Percentiles rank a stretch among this genome's conserved stretches.
Conservation (phyloP, 2,329 filamentous ascomycete genomes). For the Aphanocladium album region DNA sequence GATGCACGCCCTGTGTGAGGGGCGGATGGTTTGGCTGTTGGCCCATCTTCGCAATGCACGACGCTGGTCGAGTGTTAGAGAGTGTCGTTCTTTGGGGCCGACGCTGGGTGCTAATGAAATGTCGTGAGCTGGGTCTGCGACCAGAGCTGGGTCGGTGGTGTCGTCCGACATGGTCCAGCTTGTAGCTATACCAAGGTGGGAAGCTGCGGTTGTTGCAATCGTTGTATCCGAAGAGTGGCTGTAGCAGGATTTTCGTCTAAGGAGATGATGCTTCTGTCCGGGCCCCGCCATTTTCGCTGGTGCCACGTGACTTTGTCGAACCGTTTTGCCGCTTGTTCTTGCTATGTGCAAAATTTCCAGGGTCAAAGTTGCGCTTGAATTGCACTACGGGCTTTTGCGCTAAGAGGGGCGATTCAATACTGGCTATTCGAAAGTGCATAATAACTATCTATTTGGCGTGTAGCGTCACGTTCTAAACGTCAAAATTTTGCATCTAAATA, state of each 20-base stretch:
- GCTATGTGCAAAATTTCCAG: constrained; percentile 11
- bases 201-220: constrained; percentile 24
- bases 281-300: constrained; percentile 18
- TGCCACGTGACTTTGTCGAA: constrained; percentile 8
- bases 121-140: constrained; percentile 27
- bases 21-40: constrained; percentile 49
- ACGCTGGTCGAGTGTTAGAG: constrained; percentile 57
- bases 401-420: constrained; percentile 4
- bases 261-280: constrained; percentile 21
- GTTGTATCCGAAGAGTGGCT: constrained; percentile 18
- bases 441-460: not conserved
- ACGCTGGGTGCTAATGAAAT: constrained; percentile 17
- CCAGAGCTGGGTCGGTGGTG: constrained; percentile 35
- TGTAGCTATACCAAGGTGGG: constrained; percentile 18
- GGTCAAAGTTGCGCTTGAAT: not conserved
- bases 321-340: constrained; percentile 10
- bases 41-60: constrained; percentile 57
- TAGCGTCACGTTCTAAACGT: not conserved
- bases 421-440: not conserved
- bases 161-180: constrained; percentile 30
- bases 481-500: too few species aligned
- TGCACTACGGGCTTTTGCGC: constrained; percentile 12
- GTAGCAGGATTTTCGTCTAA: constrained; percentile 27
- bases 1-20: constrained; percentile 58
- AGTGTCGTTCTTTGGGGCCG: constrained; percentile 48